Evolutionary conservation across 495 filamentous ascomycete genomes (phyloP).

Genomic region (Penicillium goetzii): DNA sequence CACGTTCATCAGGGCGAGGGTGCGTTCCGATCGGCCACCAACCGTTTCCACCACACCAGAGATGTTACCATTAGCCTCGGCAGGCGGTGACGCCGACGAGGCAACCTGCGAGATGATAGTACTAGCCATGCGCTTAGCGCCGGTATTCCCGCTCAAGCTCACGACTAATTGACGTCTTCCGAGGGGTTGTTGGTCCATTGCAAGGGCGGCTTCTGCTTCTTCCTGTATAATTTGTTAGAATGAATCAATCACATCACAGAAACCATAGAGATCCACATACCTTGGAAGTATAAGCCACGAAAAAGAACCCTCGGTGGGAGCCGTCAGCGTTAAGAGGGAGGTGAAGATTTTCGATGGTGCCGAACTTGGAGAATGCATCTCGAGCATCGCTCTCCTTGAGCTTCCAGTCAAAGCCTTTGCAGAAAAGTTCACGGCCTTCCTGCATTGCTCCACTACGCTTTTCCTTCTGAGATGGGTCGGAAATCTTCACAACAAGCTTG

Average conservation of each 20-base stretch:
- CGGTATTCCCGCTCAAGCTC: slow-evolving; percentile 55
- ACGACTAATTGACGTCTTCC: slow-evolving; percentile 73
- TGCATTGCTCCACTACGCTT: slow-evolving; percentile 77
- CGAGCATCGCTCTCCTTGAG: slow-evolving; percentile 68
- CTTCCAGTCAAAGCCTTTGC: slow-evolving; percentile 71
- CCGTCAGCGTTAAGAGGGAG: slow-evolving; percentile 67
- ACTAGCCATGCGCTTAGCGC: slow-evolving; percentile 50
- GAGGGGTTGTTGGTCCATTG: slow-evolving; percentile 72
- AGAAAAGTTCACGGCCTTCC: slow-evolving; percentile 86
- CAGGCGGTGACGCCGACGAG: slow-evolving; percentile 41
- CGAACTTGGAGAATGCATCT: slow-evolving; percentile 72
- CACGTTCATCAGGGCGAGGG: slow-evolving; percentile 60
- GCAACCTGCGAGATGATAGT: slow-evolving; percentile 46
- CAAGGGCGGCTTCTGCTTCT: slow-evolving; percentile 67
- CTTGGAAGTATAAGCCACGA: slow-evolving; percentile 74
- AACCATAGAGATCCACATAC: slow-evolving; percentile 31
- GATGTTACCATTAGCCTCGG: slow-evolving; percentile 40
- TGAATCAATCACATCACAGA: neutral
- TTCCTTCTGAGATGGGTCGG: slow-evolving; percentile 76
- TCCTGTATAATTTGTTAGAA: slow-evolving; percentile 43
- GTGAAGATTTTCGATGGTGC: slow-evolving; percentile 68
- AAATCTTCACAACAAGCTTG: slow-evolving; percentile 76
- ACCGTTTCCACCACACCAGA: slow-evolving; percentile 33
- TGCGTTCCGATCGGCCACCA: slow-evolving; percentile 55
- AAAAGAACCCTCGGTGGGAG: slow-evolving; percentile 72